Conservation (phyloP, 139 green algal species). For the Coccomyxa sp. region DNA sequence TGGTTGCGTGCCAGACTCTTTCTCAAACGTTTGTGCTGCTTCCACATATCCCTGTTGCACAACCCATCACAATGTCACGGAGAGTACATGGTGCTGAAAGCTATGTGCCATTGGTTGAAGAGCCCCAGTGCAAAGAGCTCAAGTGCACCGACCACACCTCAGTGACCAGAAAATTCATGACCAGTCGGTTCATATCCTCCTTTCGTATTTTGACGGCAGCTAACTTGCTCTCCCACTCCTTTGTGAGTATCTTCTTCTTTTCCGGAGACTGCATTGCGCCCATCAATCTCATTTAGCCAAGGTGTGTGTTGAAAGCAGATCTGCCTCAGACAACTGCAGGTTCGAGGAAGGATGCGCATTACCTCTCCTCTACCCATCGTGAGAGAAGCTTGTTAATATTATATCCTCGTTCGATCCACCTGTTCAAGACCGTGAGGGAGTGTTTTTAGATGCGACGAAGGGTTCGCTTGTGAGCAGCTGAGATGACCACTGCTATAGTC, state of each 20-base stretch:
- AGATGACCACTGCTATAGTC: no score
- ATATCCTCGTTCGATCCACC: no score
- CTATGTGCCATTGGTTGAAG: no score
- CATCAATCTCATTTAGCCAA: background rate
- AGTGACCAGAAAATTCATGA: slow-evolving; percentile 98
- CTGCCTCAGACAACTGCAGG: no score
- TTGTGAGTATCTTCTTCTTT: slow-evolving; percentile 27
- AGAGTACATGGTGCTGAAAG: background rate
- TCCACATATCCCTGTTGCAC: slow-evolving; percentile 85
- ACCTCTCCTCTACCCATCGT: no score
- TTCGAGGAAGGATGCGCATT: no score
- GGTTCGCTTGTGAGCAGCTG: no score
- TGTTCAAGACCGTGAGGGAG: no score
- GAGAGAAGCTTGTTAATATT: no score
- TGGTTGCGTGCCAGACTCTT: slow-evolving; percentile 72
- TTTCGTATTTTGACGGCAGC: slow-evolving; percentile 60
- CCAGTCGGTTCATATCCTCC: slow-evolving; percentile 88
- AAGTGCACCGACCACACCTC: slow-evolving; percentile 55
- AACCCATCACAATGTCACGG: background rate
- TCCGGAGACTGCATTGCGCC: slow-evolving; percentile 12
- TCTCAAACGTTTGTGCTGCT: slow-evolving; percentile 78
- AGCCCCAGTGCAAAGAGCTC: background rate
- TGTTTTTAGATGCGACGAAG: no score
- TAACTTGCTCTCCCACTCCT: slow-evolving; percentile 81
- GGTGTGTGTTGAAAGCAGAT: no score